Conservation (phyloP, 2,329 filamentous ascomycete genomes). For the Neopestalotiopsis clavispora region DNA sequence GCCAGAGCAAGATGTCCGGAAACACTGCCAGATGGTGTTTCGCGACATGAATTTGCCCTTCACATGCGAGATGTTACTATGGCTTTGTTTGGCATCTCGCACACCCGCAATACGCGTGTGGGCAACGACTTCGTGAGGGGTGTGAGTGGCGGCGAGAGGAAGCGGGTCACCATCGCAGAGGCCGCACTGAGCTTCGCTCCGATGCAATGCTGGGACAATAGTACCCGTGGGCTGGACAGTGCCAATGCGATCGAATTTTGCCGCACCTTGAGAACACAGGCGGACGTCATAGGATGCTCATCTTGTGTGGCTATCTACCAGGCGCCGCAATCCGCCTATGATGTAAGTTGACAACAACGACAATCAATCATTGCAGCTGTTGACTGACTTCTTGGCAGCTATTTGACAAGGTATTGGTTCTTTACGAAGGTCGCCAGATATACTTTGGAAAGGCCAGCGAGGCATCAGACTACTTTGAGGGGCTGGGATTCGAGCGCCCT, state of each 20-base stretch:
- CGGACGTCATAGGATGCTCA: neutral
- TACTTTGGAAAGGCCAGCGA: neutral
- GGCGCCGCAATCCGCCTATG: neutral
- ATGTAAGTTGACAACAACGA: neutral
- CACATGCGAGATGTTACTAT: neutral
- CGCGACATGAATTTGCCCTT: constrained; percentile 28
- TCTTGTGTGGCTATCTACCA: too few relatives aligned
- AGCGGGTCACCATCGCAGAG: constrained; percentile 60
- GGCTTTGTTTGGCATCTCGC: constrained; percentile 58
- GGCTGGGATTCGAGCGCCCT: constrained; percentile 68
- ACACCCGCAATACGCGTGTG: constrained; percentile 63
- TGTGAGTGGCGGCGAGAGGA: constrained; percentile 62
- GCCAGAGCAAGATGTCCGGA: constrained; percentile 54
- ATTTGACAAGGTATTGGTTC: neutral
- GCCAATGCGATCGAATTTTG: constrained; percentile 79
- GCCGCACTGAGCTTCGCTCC: constrained; percentile 73
- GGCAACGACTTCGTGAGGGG: constrained; percentile 67
- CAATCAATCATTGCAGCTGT: neutral
- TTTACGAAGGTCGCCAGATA: neutral
- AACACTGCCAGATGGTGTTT: too few relatives aligned
- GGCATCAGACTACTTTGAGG: constrained; percentile 64
- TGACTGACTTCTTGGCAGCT: neutral
- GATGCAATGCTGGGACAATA: constrained; percentile 58
- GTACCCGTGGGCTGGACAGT: constrained; percentile 74
- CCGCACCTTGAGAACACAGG: constrained; percentile 57